Evolutionary conservation across 148 eudicot species (phyloP), one percentile per base, ranked within the genome.

Genomic region (Silene latifolia): DNA sequence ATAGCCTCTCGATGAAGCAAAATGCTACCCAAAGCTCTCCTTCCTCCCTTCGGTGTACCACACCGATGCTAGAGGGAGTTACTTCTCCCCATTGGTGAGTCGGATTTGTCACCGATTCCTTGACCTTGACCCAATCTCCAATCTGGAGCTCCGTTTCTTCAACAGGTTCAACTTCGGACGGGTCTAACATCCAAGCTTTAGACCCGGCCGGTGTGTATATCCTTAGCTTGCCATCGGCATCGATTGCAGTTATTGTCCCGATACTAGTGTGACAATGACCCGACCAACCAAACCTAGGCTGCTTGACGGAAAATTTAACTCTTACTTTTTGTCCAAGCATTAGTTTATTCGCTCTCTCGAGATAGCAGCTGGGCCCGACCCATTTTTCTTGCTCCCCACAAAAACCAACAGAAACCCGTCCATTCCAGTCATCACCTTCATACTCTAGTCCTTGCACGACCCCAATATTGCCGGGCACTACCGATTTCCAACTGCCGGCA

Each of bases 31-130:
- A 90, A 54, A 95, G 86, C 61, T 89, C 91, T 18, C 87, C 94
- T n/a, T 92, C 94, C 67, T 95, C 97, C 77, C 86, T 86, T 27
- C 94, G 93, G 75, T 95, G 98, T 77, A 95, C 92, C 69, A 95
- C 93, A 29, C 99, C 99, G 12, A 95, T 75, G 77, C 99, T 95
- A 25, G 89, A 83, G 63, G 87, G 92, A 56, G 75, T 83, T 72
- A 91, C 99, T 12, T 95, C 99, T 74, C 97, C 97, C 99, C 99
- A 95, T 9, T 95, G 97, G 74, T 92, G 90, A 46, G 89, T 83
- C 5, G 99, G 99, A 27, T 80, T 88, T 6, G 85, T 63, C 20
- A 95, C 84, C 3, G 85, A 84, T 68, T 84, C 74, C 77, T 74
- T 86, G 1, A 92, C 97, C 79, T 85, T 86, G 7, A 95, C 97